Conservation (phyloP, 306 rosid species). For the Prosopis cineraria region DNA sequence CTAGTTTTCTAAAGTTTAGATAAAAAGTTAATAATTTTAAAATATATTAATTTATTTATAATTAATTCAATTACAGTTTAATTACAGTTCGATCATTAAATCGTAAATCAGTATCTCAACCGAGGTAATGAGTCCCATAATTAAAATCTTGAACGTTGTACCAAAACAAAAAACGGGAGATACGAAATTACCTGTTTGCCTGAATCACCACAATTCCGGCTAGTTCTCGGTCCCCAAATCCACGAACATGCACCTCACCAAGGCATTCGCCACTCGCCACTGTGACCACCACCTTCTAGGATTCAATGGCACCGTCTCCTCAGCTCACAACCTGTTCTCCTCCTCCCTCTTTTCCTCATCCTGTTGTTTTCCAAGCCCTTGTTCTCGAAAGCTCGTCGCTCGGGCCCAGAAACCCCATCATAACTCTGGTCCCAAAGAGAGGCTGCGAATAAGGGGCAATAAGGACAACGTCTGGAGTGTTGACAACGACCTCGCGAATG, state of each 20-base stretch:
- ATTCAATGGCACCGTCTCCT: slow-evolving; percentile 42
- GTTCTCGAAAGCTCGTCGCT: slow-evolving; percentile 39
- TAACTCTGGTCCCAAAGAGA: slow-evolving; percentile 32
- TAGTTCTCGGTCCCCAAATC: background rate
- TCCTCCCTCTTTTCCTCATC: slow-evolving; percentile 30
- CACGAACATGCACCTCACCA: slow-evolving; percentile 41
- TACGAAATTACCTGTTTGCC: no score
- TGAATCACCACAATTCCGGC: no score
- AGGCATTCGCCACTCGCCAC: slow-evolving; percentile 31
- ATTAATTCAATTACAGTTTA: no score
- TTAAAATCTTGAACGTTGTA: no score
- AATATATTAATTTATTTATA: no score
- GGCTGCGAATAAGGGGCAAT: slow-evolving; percentile 52
- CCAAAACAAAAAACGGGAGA: no score
- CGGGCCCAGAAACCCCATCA: slow-evolving; percentile 44
- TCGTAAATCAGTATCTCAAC: no score
- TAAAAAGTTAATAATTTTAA: no score
- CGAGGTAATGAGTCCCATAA: no score
- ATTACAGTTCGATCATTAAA: no score
- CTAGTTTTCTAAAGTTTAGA: no score
- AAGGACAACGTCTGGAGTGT: slow-evolving; percentile 89
- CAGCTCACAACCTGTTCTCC: slow-evolving; percentile 42
- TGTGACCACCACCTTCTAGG: slow-evolving; percentile 33
- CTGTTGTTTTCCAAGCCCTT: slow-evolving; percentile 39
- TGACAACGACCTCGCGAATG: slow-evolving; percentile 64